These are phyloP conservation scores for Apiotrichum sp. DNA, from an alignment of 1,284 basidiomycete genomes.

Conservation along the genomic window DNA sequence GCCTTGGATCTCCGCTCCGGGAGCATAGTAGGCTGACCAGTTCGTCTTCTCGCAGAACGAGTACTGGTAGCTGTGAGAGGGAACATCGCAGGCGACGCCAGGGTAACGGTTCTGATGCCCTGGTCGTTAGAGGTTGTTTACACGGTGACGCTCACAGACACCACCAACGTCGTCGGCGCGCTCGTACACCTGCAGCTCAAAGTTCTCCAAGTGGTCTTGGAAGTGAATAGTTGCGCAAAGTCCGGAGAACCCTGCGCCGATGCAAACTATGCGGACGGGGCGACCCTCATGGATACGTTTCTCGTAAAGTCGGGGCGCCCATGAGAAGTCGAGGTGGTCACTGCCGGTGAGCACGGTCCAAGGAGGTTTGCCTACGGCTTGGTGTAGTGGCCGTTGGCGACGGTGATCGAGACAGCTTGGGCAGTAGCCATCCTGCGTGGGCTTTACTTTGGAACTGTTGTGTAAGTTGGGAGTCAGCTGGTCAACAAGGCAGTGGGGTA, in stretches of 20 bases:
- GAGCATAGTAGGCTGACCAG: conserved; percentile 28
- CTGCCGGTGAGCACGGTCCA: not conserved
- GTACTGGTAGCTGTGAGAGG: conserved; percentile 28
- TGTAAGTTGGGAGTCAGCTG: too few relatives aligned
- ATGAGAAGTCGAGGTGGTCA: conserved; percentile 1
- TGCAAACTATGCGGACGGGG: conserved; percentile 1
- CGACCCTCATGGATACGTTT: conserved; percentile 3
- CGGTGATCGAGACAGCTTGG: too few relatives aligned
- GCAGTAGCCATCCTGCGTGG: too few relatives aligned
- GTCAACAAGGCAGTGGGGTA: too few relatives aligned
- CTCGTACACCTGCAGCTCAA: conserved; percentile 11
- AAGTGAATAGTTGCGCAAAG: conserved; percentile 11
- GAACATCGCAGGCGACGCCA: conserved; percentile 28
- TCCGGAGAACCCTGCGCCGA: conserved; percentile 15
- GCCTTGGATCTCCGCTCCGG: conserved; percentile 25
- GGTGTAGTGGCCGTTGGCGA: too few relatives aligned
- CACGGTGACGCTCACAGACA: conserved; percentile 8
- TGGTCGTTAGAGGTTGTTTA: not conserved
- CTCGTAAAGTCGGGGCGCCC: conserved; percentile 10
- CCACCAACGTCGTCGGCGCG: conserved; percentile 11
- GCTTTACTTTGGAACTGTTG: too few relatives aligned
- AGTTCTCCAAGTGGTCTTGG: conserved; percentile 5
- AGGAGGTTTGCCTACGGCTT: too few relatives aligned
- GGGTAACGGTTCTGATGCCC: conserved; percentile 32
- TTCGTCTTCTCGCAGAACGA: conserved; percentile 20